phyloP scores from a whole-genome alignment of 2,329 filamentous ascomycete species.

The Verticillium longisporum region DNA sequence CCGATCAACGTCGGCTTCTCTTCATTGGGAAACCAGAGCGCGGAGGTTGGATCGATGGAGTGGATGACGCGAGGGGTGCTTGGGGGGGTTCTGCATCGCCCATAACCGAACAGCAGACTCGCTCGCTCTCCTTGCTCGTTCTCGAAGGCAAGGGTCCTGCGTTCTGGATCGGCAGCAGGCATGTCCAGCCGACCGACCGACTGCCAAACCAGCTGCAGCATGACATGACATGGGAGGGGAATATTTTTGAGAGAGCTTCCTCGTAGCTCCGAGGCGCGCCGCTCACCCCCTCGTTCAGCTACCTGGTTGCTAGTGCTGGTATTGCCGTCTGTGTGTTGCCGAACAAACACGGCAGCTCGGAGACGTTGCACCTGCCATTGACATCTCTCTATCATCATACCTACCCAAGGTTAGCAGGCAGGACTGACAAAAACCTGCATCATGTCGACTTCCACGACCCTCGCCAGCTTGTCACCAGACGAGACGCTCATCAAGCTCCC shows the following conservation, averaged over 20 bases:
- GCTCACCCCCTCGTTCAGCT: background rate
- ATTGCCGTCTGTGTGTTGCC: too few species aligned
- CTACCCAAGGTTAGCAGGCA: background rate
- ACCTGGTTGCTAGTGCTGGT: background rate
- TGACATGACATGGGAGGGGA: background rate
- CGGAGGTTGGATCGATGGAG: background rate
- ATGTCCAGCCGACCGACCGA: background rate
- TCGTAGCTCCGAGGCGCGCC: background rate
- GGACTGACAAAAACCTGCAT: background rate
- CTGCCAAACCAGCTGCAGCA: background rate
- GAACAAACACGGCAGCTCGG: background rate
- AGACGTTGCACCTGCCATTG: background rate
- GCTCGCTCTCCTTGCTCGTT: background rate
- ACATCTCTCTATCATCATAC: background rate
- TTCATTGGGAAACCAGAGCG: background rate
- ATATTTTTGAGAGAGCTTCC: background rate
- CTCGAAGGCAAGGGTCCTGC: background rate
- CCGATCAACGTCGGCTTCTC: background rate
- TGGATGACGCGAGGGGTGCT: background rate
- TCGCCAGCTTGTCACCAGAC: slow-evolving; percentile 20
- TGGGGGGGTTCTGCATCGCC: background rate
- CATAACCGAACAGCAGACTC: background rate
- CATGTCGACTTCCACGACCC: slow-evolving; percentile 18
- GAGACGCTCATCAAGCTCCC: slow-evolving; percentile 40
- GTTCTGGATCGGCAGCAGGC: background rate